Conservation (phyloP, 805 yeast species). For the Debaryomyces tyrocola region DNA sequence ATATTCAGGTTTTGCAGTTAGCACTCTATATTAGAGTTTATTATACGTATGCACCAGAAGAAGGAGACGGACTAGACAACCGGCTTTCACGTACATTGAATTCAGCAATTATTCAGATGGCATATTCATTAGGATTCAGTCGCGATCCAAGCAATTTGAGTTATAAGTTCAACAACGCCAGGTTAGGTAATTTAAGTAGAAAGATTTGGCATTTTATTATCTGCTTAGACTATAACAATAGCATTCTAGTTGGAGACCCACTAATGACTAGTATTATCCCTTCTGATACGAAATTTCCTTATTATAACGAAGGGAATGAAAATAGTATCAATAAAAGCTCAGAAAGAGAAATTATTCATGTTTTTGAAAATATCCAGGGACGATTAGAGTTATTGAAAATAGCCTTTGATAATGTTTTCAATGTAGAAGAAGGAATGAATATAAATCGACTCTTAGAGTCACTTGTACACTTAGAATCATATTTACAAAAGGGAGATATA, state of each 20-base stretch:
- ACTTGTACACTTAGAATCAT: no score
- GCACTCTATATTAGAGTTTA: conserved; percentile 57
- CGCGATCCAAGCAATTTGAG: conserved; percentile 36
- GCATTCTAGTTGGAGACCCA: neutral
- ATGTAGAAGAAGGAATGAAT: no score
- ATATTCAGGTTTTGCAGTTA: conserved; percentile 55
- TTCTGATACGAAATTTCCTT: neutral
- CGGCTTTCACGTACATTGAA: neutral
- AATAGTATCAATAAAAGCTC: neutral
- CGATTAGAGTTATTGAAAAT: no score
- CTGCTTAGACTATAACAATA: neutral
- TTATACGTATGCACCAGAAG: conserved; percentile 5
- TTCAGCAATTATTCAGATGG: conserved; percentile 28
- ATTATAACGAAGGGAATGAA: neutral
- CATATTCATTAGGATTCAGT: conserved; percentile 46
- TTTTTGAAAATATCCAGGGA: neutral
- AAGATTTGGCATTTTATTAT: neutral
- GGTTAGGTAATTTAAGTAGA: neutral
- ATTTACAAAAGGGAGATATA: no score
- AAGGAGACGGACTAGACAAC: neutral
- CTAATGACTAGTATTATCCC: neutral
- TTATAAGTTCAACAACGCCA: neutral
- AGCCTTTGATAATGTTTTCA: no score
- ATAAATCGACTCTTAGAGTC: no score
- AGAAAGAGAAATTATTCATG: neutral